Percentiles rank a stretch among this genome's conserved stretches.
phyloP scores from a whole-genome alignment of 805 yeast species.

The Metschnikowia gelsemii region DNA sequence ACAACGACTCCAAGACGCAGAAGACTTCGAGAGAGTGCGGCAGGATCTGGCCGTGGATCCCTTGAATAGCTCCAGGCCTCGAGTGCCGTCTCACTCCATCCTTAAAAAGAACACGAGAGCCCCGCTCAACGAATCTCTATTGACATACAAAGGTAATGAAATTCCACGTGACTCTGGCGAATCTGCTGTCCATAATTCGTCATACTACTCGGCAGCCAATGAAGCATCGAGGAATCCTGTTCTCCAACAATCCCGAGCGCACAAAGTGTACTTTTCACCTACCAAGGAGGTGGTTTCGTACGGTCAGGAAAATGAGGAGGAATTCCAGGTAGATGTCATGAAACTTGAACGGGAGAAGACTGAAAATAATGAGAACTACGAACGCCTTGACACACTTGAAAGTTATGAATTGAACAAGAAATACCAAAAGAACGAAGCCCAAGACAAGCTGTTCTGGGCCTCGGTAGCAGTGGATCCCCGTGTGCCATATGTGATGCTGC shows the following conservation, averaged over 20 bases:
- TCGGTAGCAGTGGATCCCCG: conserved; percentile 38
- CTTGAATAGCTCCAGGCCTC: background rate
- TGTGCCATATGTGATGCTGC: conserved; percentile 55
- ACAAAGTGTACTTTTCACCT: conserved; percentile 16
- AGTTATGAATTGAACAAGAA: no score
- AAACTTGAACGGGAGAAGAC: conserved; percentile 3
- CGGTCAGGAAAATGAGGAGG: conserved; percentile 3
- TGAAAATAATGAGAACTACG: background rate
- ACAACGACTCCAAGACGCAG: background rate
- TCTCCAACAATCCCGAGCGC: conserved; percentile 2
- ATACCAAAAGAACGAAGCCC: background rate
- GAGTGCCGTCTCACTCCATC: conserved; percentile 6
- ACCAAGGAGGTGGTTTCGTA: conserved; percentile 12
- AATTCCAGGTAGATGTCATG: conserved; percentile 6
- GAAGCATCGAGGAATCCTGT: conserved; percentile 7
- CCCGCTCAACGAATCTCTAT: conserved; percentile 6
- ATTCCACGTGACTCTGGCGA: conserved; percentile 1
- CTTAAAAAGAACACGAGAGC: conserved; percentile 2
- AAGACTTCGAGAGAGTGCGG: conserved; percentile 1
- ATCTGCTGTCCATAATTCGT: conserved; percentile 4
- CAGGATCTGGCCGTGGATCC: background rate
- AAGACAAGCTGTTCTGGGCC: conserved; percentile 5
- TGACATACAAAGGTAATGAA: conserved; percentile 10
- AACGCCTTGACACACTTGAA: no score
- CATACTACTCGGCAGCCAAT: conserved; percentile 10